Base-by-base conservation (phyloP, 2,329 filamentous ascomycete species). In the Claviceps citrina region DNA sequence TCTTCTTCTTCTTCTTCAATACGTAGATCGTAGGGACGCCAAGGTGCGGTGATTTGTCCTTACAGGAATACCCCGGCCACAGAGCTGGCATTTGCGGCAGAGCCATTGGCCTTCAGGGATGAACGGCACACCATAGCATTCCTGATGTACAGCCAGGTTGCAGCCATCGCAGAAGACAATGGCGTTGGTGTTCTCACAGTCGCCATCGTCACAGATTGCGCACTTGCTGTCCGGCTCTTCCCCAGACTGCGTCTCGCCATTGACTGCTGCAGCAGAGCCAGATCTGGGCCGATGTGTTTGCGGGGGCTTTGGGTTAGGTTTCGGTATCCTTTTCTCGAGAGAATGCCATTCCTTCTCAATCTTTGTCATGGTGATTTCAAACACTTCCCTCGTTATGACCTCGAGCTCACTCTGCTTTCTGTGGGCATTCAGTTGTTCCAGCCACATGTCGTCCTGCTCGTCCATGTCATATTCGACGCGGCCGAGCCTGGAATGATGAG, bases 391-490 rank as follows among this genome's bases (percentile, higher is more conserved):
- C 36, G 87, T 93, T 51, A 98, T 91, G 2, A 78, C 70, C 49
- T 93, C 84, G 18, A 84, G 75, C 34, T 80, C 77, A 48, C 81
- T 74, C 19, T 73, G 70, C 55, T 78, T 83, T 43, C 91, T 76
- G 51, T 82, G 77, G 10, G 67, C 63, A 52, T 98, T 98, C 55
- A 89, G 76, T 30, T 77, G 74, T 50, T 91, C 82, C 20, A 98
- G 67, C 91, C 91, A 98, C 64, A 87, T 85, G 49, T 94, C 86
- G 57, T 98, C 91, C 55, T 98, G 91, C 61, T 98, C 91, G 54
- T 98, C 91, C 91, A 98, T 98, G 58, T 98, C 91, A 57, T 98
- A 98, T 57, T 98, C 91, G 16, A 98, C 91, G 42, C 84, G 78
- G 10, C 85, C 84, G 30, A 93, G 71, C 27, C 56, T 54, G 15